These are phyloP conservation scores for Aspergillus nomiae DNA, from an alignment of 2,329 filamentous ascomycete species.

Conservation along the genomic window DNA sequence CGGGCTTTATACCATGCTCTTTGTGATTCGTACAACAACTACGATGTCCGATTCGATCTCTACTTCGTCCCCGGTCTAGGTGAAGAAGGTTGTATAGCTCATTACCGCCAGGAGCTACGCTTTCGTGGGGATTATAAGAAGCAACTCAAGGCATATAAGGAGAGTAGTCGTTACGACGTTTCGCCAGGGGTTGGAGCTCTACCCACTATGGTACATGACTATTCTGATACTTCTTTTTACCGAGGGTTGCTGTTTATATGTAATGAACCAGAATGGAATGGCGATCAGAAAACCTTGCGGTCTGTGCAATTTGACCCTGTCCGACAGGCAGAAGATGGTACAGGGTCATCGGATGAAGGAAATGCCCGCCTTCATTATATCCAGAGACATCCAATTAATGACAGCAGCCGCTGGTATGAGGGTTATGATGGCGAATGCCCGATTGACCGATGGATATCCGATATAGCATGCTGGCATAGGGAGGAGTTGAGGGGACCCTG, in stretches of 20 bases:
- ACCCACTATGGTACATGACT: neutral
- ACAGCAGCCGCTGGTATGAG: neutral
- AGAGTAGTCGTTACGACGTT: neutral
- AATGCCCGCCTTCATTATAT: neutral
- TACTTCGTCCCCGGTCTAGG: conserved; percentile 8
- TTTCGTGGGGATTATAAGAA: neutral
- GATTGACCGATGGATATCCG: neutral
- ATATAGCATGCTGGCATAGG: neutral
- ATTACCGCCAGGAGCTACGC: conserved; percentile 6
- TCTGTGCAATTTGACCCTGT: neutral
- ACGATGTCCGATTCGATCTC: conserved; percentile 9
- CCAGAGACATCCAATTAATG: neutral
- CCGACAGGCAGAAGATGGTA: neutral
- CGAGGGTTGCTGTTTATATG: neutral
- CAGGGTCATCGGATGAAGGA: neutral
- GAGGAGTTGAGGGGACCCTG: neutral
- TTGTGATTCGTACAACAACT: neutral
- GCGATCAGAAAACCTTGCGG: neutral
- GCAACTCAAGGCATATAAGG: neutral
- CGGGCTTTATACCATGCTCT: neutral
- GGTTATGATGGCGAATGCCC: neutral
- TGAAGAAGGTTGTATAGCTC: conserved; percentile 4
- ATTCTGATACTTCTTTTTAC: neutral
- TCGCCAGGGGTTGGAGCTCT: neutral
- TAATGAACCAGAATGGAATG: neutral